These are phyloP conservation scores for Suillus sp. DNA, from an alignment of 768 basidiomycete species.

Conservation along the genomic window DNA sequence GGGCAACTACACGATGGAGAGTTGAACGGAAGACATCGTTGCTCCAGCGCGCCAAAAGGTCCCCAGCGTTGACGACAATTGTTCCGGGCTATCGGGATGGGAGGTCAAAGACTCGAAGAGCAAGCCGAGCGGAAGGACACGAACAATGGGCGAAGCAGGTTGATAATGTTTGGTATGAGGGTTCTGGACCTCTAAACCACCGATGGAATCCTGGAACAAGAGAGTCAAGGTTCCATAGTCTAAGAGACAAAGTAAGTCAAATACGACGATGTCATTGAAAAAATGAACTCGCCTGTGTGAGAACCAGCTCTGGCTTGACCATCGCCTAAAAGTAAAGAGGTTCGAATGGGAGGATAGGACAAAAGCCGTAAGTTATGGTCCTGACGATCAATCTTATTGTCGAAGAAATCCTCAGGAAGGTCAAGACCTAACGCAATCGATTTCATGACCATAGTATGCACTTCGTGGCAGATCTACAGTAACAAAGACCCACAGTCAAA, in stretches of 20 bases:
- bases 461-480: slow-evolving; percentile 66
- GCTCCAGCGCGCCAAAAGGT: slow-evolving; percentile 81
- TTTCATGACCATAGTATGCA: slow-evolving; percentile 80
- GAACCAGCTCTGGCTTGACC: slow-evolving; percentile 83
- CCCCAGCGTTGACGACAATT: slow-evolving; percentile 82
- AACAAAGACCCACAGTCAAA: slow-evolving; percentile 18
- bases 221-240: slow-evolving; percentile 84
- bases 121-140: slow-evolving; percentile 24
- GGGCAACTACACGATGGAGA: slow-evolving; percentile 81
- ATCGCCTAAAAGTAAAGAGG: slow-evolving; percentile 53
- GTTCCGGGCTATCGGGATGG: slow-evolving; percentile 60
- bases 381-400: slow-evolving; percentile 72
- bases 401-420: slow-evolving; percentile 75
- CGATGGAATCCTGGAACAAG: slow-evolving; percentile 82
- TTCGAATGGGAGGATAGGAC: slow-evolving; percentile 78
- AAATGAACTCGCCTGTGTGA: slow-evolving; percentile 58
- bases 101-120: background rate
- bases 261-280: background rate
- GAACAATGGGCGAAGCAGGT: slow-evolving; percentile 75
- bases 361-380: slow-evolving; percentile 80
- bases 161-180: slow-evolving; percentile 73
- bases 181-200: slow-evolving; percentile 81
- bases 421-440: slow-evolving; percentile 81
- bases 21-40: slow-evolving; percentile 81
- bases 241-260: slow-evolving; percentile 23